Evolutionary conservation across 129 eudicot species (phyloP).

Genomic region (Dittrichia graveolens): DNA sequence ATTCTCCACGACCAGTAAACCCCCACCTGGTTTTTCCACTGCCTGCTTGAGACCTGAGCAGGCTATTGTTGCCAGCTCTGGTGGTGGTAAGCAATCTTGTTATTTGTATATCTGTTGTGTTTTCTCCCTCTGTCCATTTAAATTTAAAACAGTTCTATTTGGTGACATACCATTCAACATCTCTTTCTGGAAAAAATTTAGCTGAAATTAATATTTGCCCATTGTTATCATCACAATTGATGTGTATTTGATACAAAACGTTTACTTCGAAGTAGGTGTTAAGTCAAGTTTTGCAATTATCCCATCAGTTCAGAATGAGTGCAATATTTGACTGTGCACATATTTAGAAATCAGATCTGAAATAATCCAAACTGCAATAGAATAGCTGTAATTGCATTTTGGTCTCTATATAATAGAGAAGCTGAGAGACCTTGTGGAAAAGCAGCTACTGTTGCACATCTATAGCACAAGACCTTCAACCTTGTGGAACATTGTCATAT

Average conservation of each 20-base stretch:
- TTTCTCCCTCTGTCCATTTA: neutral
- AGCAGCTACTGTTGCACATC: no score
- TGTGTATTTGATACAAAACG: neutral
- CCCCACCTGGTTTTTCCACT: slow-evolving; percentile 69
- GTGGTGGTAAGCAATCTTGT: slow-evolving; percentile 39
- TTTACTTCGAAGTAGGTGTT: neutral
- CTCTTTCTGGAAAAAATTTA: neutral
- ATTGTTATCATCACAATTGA: neutral
- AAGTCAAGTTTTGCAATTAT: neutral
- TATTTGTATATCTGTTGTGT: neutral
- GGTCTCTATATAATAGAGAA: no score
- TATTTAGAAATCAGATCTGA: neutral
- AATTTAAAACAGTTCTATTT: neutral
- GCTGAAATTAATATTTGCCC: slow-evolving; percentile 16
- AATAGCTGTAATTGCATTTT: no score
- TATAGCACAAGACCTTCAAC: no score
- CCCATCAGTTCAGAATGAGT: neutral
- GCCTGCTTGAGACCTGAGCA: slow-evolving; percentile 42
- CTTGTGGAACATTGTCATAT: no score
- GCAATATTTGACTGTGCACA: neutral
- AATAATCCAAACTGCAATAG: no score
- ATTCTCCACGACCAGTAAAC: slow-evolving; percentile 45
- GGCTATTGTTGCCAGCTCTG: slow-evolving; percentile 45
- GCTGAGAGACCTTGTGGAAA: no score
- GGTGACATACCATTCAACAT: neutral